Base-by-base conservation (phyloP, 179 eudicot genomes). In the Corrigiola litoralis region DNA sequence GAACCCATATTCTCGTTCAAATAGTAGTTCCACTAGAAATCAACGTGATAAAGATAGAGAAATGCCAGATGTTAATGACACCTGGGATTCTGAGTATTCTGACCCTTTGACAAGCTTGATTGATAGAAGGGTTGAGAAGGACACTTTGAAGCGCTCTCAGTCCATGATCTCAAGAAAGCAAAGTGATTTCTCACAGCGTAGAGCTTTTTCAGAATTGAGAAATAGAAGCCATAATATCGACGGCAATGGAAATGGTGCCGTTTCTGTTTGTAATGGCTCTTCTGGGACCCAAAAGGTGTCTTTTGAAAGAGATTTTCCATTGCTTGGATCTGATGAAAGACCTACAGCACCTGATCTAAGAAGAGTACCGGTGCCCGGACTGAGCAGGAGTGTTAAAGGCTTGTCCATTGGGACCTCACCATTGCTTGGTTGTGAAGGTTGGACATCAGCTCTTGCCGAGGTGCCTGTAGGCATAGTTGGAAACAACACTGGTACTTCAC, bases 361-460 rank as follows among this genome's bases (percentile, higher is more conserved):
- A 33, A 77, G 92, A 75, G 80, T 85, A 7, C 72, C 87, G 16
- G 90, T 96, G 28, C 95, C 95, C 55, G 90, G 83, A 23, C 67
- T 84, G 72, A 78, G 76, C 62, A 68, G 76, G 38, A 79, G 78
- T 61, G 72, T 82, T 58, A 95, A 87, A 31, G 80, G 81, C 61
- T 65, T 85, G 68, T 82, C 92, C 55, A 54, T 79, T 36, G 83
- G 78, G 25, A 45, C 63, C 65, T 77, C 94, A 4, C 37, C 81
- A 42, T 34, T 67, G 77, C 75, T 75, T 57, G 80, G 79, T 28
- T 79, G 82, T 33, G 90, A 85, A 61, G 80, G 79, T 28, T 87
- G 95, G 95, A 87, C 88, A 16, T 92, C 98, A 4, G 90, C 97
- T 63, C 80, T 92, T 40, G 95, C 84, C 27, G 90, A 90, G 79